Evolutionary conservation across 306 rosid genomes (phyloP).

Genomic region (Spatholobus suberectus): DNA sequence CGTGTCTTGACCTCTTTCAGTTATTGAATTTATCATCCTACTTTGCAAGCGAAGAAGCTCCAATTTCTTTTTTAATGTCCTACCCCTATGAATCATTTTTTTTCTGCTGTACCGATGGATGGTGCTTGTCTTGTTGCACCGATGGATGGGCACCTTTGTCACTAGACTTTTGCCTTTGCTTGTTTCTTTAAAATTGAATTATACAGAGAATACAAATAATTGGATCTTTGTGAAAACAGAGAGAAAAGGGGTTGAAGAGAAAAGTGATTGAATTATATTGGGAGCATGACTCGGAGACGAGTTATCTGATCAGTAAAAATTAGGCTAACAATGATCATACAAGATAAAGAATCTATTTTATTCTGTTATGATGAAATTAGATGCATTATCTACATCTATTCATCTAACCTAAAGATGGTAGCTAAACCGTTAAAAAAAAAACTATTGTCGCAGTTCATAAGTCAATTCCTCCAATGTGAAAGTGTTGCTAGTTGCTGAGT

Average conservation of each 20-base stretch:
- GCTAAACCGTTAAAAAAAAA: neutral
- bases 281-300: neutral
- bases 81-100: neutral
- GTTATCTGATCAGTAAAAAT: neutral
- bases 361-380: neutral
- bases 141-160: neutral
- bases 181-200: neutral
- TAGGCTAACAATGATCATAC: neutral
- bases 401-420: neutral
- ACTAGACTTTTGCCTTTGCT: neutral
- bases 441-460: no score
- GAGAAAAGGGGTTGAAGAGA: neutral
- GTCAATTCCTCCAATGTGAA: no score
- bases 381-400: neutral
- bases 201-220: neutral
- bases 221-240: neutral
- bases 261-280: neutral
- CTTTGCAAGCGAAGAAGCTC: neutral
- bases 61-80: neutral
- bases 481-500: no score
- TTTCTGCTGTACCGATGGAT: no score
- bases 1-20: neutral
- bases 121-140: neutral
- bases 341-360: neutral
- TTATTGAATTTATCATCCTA: slow-evolving; percentile 3